These are phyloP conservation scores for Pseudozyma sp. DNA, from an alignment of 1,284 basidiomycete species.

Conservation along the genomic window DNA sequence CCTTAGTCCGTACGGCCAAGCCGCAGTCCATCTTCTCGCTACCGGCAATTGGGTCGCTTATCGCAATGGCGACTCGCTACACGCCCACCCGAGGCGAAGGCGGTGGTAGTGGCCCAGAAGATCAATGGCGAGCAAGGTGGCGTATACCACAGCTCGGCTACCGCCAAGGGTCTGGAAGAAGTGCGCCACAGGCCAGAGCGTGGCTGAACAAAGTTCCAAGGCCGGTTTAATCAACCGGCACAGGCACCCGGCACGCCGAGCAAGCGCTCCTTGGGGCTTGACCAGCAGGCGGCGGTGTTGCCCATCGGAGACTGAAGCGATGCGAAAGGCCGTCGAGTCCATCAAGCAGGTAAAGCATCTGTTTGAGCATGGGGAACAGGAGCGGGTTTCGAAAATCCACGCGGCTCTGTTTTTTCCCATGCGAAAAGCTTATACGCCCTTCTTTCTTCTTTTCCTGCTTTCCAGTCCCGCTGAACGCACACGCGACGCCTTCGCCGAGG, in stretches of 20 bases:
- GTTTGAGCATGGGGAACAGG: background rate
- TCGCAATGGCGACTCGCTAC: slow-evolving; percentile 4
- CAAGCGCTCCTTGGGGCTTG: background rate
- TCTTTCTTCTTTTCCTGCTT: slow-evolving; percentile 1
- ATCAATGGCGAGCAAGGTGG: background rate
- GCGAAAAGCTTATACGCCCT: background rate
- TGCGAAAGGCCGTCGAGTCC: background rate
- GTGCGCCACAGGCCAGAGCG: slow-evolving; percentile 4
- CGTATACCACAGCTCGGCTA: background rate
- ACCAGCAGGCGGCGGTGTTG: no score
- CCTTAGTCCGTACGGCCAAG: background rate
- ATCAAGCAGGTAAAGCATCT: background rate
- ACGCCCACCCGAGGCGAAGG: background rate
- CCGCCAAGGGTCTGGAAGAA: background rate
- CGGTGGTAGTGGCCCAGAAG: background rate
- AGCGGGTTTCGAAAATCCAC: background rate
- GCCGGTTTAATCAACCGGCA: background rate
- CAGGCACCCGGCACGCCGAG: slow-evolving; percentile 1
- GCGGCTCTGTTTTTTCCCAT: slow-evolving; percentile 10
- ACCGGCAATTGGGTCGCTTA: background rate
- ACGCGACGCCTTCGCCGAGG: slow-evolving; percentile 25
- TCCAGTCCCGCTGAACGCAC: slow-evolving; percentile 17
- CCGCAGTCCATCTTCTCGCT: background rate
- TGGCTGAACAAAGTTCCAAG: slow-evolving; percentile 2
- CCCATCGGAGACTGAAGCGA: no score